Conservation (phyloP, 208 protist species). For the Eutreptiella sp. region DNA sequence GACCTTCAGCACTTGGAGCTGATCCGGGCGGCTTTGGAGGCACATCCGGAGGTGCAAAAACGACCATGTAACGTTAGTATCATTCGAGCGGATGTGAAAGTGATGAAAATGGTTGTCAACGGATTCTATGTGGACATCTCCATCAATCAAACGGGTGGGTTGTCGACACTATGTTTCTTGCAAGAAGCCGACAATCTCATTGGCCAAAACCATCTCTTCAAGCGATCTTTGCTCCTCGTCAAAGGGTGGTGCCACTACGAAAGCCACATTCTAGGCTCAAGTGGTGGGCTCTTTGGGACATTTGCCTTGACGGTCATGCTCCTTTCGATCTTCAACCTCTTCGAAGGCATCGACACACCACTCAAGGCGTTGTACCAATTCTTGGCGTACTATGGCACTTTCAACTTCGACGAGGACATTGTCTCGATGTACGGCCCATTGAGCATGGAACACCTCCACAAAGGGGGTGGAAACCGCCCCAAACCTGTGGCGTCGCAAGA, state of each 20-base stretch:
- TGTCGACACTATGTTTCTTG: slow-evolving; percentile 76
- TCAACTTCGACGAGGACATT: slow-evolving; percentile 6
- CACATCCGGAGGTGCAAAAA: slow-evolving; percentile 18
- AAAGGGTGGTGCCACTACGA: slow-evolving; percentile 84
- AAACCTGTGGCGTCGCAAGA: too few species aligned
- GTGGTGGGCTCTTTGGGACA: slow-evolving; percentile 74
- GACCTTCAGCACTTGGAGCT: not conserved
- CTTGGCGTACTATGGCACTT: slow-evolving; percentile 27
- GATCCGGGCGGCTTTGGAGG: slow-evolving; percentile 1
- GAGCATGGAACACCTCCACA: too few species aligned
- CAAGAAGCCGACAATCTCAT: slow-evolving; percentile 71
- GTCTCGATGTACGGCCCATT: not conserved
- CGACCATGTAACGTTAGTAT: too few species aligned
- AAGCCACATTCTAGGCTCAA: slow-evolving; percentile 70
- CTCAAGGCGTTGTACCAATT: slow-evolving; percentile 14
- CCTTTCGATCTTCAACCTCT: slow-evolving; percentile 68
- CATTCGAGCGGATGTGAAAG: slow-evolving; percentile 56
- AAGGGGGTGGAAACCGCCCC: too few species aligned
- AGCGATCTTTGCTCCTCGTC: slow-evolving; percentile 73
- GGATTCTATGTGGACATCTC: slow-evolving; percentile 74
- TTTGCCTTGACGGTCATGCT: slow-evolving; percentile 81
- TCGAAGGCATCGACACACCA: not conserved
- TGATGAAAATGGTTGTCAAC: slow-evolving; percentile 60
- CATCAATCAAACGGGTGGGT: slow-evolving; percentile 71
- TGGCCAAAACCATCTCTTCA: slow-evolving; percentile 68